Base-by-base conservation (phyloP, 805 yeast genomes). In the Saturnispora ahearnii region DNA sequence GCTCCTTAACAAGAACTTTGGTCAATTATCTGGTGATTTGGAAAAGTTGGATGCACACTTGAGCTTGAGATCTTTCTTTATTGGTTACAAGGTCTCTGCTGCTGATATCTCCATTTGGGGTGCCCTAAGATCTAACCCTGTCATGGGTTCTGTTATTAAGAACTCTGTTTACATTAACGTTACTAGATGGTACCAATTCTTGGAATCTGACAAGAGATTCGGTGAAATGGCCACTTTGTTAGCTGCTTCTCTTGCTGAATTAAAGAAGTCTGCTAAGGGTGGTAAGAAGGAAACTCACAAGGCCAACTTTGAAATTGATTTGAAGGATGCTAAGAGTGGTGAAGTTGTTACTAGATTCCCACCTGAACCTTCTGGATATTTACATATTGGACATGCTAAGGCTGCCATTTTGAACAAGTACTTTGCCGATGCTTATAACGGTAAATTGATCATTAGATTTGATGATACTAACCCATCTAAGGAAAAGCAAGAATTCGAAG, bases 301-400 rank as follows among this genome's bases (percentile, higher is more conserved):
- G 73, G 98, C 99, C 55, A 90, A 85, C 68, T 93, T 85, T 59
- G 97, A 90, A 66, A 93, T 93, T 62, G 93, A 87, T 62, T 79
- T 93, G 57, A 86, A 85, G 52, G 95, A 82, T 65, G 99, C 99
- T 52, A 81, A 78, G 62, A 81, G 84, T 51, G 99, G 99, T 57
- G 74, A 90, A 70, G 99, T 93, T 51, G 98, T 95, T 49, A 95
- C 99, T 49, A 85, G 99, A 73, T 93, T 93, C 81, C 99, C 96
- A 47, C 99, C 99, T 57, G 99, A 93, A 74, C 99, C 99, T 53
- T 87, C 96, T 72, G 99, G 99, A 72, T 93, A 90, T 70, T 78
- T 93, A 70, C 99, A 93, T 71, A 93, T 93, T 71, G 99, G 99
- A 59, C 99, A 93, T 66, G 99, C 96, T 53, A 93, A 93, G 71